Evolutionary conservation across 2,329 filamentous ascomycete species (phyloP).

Genomic region (Sphaceloma murrayae): DNA sequence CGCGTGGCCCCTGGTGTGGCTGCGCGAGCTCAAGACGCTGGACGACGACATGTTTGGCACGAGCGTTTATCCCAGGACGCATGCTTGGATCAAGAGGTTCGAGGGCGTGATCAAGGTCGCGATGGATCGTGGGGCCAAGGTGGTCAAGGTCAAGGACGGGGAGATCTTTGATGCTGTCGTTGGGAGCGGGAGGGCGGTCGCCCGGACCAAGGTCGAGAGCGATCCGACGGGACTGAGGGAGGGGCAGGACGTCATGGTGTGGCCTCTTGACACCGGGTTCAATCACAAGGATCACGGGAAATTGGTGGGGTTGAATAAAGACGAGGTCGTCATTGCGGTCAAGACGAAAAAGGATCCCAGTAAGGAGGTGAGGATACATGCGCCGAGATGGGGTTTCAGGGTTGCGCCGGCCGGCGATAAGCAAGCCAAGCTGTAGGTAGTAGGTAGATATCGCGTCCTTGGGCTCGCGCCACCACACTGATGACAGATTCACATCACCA

Average conservation of each 20-base stretch:
- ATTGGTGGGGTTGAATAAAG: constrained; percentile 43
- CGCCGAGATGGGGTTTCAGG: constrained; percentile 51
- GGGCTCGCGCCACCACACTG: too few species aligned
- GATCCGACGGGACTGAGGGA: constrained; percentile 47
- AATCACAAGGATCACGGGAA: constrained; percentile 49
- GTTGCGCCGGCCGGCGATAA: constrained; percentile 31
- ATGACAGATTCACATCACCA: neutral
- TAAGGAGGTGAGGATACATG: constrained; percentile 47
- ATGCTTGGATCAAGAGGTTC: constrained; percentile 58
- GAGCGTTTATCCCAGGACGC: constrained; percentile 49
- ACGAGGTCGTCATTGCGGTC: constrained; percentile 52
- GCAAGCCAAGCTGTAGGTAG: constrained; percentile 24
- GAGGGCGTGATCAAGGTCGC: constrained; percentile 37
- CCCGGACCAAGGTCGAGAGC: constrained; percentile 42
- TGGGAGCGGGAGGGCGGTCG: constrained; percentile 42
- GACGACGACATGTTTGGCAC: constrained; percentile 44
- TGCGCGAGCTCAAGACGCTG: constrained; percentile 48
- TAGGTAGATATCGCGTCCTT: too few species aligned
- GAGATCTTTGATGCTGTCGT: neutral
- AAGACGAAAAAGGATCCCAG: constrained; percentile 31
- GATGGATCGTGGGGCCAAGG: too few species aligned
- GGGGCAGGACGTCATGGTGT: constrained; percentile 49
- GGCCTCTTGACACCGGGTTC: constrained; percentile 53
- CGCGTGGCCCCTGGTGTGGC: constrained; percentile 52
- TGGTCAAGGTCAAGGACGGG: constrained; percentile 33